These are phyloP conservation scores for Paramecium bursaria DNA, from an alignment of 73 alveolate species.

Conservation along the genomic window DNA sequence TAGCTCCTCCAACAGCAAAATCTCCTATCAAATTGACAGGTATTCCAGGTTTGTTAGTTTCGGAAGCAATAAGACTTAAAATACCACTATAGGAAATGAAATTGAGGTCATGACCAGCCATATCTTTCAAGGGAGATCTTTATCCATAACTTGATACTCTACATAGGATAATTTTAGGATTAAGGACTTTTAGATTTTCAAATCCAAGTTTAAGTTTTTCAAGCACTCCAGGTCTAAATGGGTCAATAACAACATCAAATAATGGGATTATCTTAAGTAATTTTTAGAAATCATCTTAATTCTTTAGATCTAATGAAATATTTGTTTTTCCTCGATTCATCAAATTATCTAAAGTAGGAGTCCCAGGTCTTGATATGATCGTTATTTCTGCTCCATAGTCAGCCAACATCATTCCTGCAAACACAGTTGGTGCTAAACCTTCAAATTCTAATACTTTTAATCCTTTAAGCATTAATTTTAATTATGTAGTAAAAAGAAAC, in stretches of 20 bases:
- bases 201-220: constrained; percentile 73
- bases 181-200: constrained; percentile 8
- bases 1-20: constrained; percentile 70
- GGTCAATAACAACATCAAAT: constrained; percentile 70
- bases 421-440: constrained; percentile 67
- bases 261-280: constrained; percentile 36
- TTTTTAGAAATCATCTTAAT: constrained; percentile 4
- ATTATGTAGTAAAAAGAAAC: too few species aligned
- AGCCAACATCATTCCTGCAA: constrained; percentile 70
- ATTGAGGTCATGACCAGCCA: constrained; percentile 73
- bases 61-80: constrained; percentile 41
- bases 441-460: constrained; percentile 72
- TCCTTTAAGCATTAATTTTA: constrained; percentile 46
- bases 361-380: constrained; percentile 6
- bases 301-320: constrained; percentile 57
- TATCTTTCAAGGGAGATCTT: constrained; percentile 44
- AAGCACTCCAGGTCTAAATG: constrained; percentile 73
- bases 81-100: constrained; percentile 69
- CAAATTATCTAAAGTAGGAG: constrained; percentile 3
- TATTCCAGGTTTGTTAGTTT: constrained; percentile 59
- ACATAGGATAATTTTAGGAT: constrained; percentile 65
- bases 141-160: constrained; percentile 76
- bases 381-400: constrained; percentile 72
- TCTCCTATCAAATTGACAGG: constrained; percentile 72
- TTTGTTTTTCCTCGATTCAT: constrained; percentile 62